Percentiles rank a stretch among this genome's conserved stretches.
These are phyloP conservation scores for Trichophyton simii DNA, from an alignment of 2,329 filamentous ascomycete species.

Conservation along the genomic window DNA sequence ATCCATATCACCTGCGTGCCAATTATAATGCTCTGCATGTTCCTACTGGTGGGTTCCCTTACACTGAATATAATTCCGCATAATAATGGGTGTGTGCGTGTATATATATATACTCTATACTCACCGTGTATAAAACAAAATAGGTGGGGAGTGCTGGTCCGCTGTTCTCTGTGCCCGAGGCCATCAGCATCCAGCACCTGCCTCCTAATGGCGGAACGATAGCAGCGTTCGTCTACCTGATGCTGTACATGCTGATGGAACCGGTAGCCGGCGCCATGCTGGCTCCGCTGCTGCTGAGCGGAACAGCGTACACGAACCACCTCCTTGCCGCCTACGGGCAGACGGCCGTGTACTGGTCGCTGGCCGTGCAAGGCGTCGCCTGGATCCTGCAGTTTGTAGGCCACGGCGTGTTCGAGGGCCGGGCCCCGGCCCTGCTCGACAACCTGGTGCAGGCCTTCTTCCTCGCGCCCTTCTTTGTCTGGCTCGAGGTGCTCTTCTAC, in stretches of 20 bases:
- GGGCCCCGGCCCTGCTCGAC: conserved; percentile 78
- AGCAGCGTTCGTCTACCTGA: conserved; percentile 51
- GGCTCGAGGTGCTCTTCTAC: conserved; percentile 84
- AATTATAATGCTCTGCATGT: conserved; percentile 45
- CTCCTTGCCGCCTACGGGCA: conserved; percentile 52
- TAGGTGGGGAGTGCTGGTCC: conserved; percentile 46
- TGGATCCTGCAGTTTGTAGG: conserved; percentile 90
- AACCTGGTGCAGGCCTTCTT: conserved; percentile 87
- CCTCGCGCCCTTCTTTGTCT: conserved; percentile 90
- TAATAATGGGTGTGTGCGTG: not conserved
- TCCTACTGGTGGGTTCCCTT: conserved; percentile 41
- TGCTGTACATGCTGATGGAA: conserved; percentile 81
- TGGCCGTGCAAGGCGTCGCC: conserved; percentile 55
- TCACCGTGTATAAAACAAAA: not conserved
- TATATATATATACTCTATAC: not conserved
- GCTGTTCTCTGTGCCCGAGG: conserved; percentile 42
- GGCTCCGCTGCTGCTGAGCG: conserved; percentile 61
- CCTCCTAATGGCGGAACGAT: conserved; percentile 49
- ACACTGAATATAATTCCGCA: not conserved
- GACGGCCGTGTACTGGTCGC: conserved; percentile 51
- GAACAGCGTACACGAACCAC: conserved; percentile 64
- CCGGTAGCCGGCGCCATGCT: conserved; percentile 76
- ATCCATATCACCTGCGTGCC: conserved; percentile 56
- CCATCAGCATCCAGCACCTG: conserved; percentile 43
- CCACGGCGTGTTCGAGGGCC: conserved; percentile 76